Base-by-base conservation (phyloP, 1,284 basidiomycete genomes). In the Cryptococcus depauperatus region DNA sequence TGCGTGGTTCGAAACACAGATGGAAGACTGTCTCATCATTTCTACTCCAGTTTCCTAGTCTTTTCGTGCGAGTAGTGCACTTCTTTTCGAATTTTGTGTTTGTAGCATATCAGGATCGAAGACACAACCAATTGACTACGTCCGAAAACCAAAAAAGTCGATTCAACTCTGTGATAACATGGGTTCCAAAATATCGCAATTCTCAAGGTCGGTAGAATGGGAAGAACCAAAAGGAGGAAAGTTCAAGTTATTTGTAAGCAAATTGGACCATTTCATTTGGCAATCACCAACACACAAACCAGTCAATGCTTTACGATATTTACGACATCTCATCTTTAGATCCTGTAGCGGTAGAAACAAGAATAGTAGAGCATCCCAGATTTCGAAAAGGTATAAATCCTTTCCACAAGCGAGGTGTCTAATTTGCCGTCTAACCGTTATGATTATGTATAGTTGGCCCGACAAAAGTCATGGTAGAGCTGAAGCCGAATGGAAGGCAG, bases 301-400 rank as follows among this genome's bases (percentile, higher is more conserved):
- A 50, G 48, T 50, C 44, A 8, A n/a, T 43, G 18, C 46, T 50
- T 22, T 50, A 50, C 35, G 48, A 50, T 35, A 34, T 45, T 4
- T 41, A 46, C 35, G 43, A 37, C 22, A 29, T 45, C 7, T 33
- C n/a, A 18, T 9, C 28, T 6, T 50, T 43, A 44, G 35, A 26
- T 13, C 48, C 43, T 5, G 34, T 22, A 13, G 48, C 32, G n/a
- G 38, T 50, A 2, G 29, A 45, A 37, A 35, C 41, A 22, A 23
- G 40, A 9, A 50, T 45, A 26, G 39, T 41, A n/a, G 22, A 39
- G 23, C 43, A 43, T 42, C 35, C 43, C 22, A 29, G n/a, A 6
- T 50, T 50, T 14, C n/a, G 23, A 4, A 35, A 33, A 38, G 48
- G 44, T 46, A 22, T 37, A 34, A n/a, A 10, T 11, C 14, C 33